Percentiles rank a stretch among this genome's conserved stretches.
These are phyloP conservation scores for Lojkania enalia DNA, from an alignment of 2,329 filamentous ascomycete genomes.

Conservation along the genomic window DNA sequence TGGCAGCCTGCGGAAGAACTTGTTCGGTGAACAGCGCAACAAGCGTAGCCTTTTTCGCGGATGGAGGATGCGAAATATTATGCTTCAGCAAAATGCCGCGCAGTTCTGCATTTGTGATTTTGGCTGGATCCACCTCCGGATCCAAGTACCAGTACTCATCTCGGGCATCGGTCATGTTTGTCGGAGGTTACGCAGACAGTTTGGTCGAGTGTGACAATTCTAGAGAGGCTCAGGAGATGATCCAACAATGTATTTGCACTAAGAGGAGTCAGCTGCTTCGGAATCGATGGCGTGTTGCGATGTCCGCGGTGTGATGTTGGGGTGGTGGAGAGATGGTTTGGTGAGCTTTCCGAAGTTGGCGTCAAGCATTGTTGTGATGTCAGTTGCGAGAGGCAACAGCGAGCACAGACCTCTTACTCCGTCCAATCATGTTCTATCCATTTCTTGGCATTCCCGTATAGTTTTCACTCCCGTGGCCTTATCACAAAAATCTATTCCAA, in stretches of 20 bases:
- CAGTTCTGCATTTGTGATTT: conserved; percentile 82
- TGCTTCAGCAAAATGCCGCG: conserved; percentile 91
- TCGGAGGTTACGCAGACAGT: neutral
- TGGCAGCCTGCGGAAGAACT: conserved; percentile 75
- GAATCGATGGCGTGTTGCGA: too few relatives aligned
- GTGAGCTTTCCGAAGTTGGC: too few relatives aligned
- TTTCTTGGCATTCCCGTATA: too few relatives aligned
- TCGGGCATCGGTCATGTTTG: conserved; percentile 38
- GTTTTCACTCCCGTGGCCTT: too few relatives aligned
- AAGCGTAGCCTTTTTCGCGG: conserved; percentile 88
- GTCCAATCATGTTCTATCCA: neutral
- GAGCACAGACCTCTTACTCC: neutral
- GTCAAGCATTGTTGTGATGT: conserved; percentile 2
- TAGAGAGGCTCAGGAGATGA: neutral
- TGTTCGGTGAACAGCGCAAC: conserved; percentile 81
- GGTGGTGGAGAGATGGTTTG: neutral
- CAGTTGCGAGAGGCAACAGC: conserved; percentile 1
- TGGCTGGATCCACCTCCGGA: conserved; percentile 80
- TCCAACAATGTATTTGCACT: neutral
- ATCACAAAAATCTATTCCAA: too few relatives aligned
- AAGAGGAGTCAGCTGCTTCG: neutral
- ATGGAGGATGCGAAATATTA: conserved; percentile 81
- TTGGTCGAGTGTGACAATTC: neutral
- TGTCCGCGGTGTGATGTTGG: neutral
- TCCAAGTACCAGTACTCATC: conserved; percentile 68